Base-by-base conservation (phyloP, 768 basidiomycete genomes). In the Termitomyces sp. region DNA sequence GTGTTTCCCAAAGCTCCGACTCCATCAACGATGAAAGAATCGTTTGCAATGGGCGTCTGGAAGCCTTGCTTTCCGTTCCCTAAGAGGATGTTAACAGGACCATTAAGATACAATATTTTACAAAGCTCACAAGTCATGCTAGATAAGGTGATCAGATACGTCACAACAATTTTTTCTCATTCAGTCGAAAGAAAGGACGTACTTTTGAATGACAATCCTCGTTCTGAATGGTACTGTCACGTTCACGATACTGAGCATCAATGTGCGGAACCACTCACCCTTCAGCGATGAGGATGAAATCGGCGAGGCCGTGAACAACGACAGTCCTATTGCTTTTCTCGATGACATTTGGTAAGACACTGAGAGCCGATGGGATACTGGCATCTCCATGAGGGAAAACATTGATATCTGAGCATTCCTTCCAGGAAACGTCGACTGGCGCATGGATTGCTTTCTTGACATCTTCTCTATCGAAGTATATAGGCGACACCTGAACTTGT, bases 391-490 rank as follows among this genome's bases (percentile, higher is more conserved):
- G 63, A 1, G 82, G 79, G 74, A 90, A 89, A 1, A 90, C 87
- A 52, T 80, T 60, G 4, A 77, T 56, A 61, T 80, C 69, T 2
- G 85, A 79, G 67, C 90, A 92, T 65, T 86, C 83, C 10, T 67
- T 57, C 89, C 89, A 91, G 22, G 72, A 65, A 9, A 83, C 80
- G 61, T 83, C 68, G 3, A 72, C 41, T 0, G 90, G 89, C 0
- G 87, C 90, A 60, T 91, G 88, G 48, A 91, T 87, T 3, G 82
- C 87, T 38, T 65, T 62, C 71, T 89, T 87, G 53, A 92, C 88
- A 36, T 90, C 86, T 5, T 63, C 64, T 43, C 83, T 78, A 69
- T 89, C 78, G 65, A 91, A 91, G 71, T 90, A 91, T 41, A 90
- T 56, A 1, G 87, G 88, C 0, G 80, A 66, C 4, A 73, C 54